A percentile compares a stretch with the other conserved stretches of the same genome.
phyloP scores from a whole-genome alignment of 1,139 yeast species.

The Yarrowia galli region DNA sequence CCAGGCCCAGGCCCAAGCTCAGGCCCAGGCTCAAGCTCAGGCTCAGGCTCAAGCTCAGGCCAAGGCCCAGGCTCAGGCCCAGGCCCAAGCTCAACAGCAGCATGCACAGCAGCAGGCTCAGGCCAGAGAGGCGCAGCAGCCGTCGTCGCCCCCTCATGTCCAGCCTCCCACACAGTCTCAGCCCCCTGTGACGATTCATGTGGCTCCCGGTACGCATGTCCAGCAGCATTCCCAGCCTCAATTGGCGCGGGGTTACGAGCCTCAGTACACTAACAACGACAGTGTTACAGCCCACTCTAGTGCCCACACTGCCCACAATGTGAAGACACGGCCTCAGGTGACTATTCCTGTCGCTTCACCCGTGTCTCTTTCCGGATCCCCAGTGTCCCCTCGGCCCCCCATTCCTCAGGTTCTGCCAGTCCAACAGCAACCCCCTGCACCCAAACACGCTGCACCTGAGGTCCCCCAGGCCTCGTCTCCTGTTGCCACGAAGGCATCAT shows the following conservation, averaged over 20 bases:
- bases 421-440: slow-evolving; percentile 14
- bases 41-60: slow-evolving; percentile 14
- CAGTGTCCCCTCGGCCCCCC: slow-evolving; percentile 25
- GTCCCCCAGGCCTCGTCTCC: slow-evolving; percentile 36
- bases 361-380: slow-evolving; percentile 28
- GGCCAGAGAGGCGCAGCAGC: slow-evolving; percentile 25
- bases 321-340: slow-evolving; percentile 29
- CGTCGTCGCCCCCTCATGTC: slow-evolving; percentile 2
- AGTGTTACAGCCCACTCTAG: slow-evolving; percentile 39
- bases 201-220: slow-evolving; percentile 18
- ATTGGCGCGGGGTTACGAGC: slow-evolving; percentile 26
- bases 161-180: slow-evolving; percentile 14
- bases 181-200: slow-evolving; percentile 29
- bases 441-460: slow-evolving; percentile 20
- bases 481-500: slow-evolving; percentile 22
- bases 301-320: slow-evolving; percentile 40
- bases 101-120: slow-evolving; percentile 16
- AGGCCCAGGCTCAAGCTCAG: slow-evolving; percentile 8
- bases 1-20: slow-evolving; percentile 3
- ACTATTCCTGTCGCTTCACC: slow-evolving; percentile 17
- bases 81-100: slow-evolving; percentile 20
- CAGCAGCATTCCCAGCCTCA: slow-evolving; percentile 34
- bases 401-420: slow-evolving; percentile 15
- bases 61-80: slow-evolving; percentile 27
- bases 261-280: slow-evolving; percentile 39